Conservation (phyloP, 148 eudicot species). For the Chenopodium album region DNA sequence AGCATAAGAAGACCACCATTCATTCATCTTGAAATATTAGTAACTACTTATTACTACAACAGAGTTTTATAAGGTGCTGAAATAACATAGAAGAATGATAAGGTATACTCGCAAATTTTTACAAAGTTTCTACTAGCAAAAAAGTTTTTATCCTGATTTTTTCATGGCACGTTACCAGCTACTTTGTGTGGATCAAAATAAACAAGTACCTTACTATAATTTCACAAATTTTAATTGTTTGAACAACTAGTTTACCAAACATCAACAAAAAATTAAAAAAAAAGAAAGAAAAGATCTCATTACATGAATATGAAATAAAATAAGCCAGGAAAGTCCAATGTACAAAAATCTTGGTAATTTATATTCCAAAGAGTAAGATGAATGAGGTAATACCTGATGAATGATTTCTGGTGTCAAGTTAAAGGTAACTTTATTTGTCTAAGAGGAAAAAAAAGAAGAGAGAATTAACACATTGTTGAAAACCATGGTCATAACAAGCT, state of each 20-base stretch:
- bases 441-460: constrained; percentile 29
- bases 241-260: neutral
- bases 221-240: neutral
- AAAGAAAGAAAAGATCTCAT: neutral
- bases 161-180: neutral
- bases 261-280: too few species aligned
- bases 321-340: neutral
- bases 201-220: neutral
- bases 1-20: too few species aligned
- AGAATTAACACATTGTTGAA: constrained; percentile 3
- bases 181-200: neutral
- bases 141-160: neutral
- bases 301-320: neutral
- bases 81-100: too few species aligned
- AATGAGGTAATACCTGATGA: constrained; percentile 65
- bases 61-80: too few species aligned
- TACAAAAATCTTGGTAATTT: neutral
- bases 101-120: too few species aligned
- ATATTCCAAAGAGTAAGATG: neutral
- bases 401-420: constrained; percentile 92
- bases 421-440: constrained; percentile 93
- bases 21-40: neutral
- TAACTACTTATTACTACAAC: neutral
- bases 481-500: neutral
- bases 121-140: neutral